Evolutionary conservation across 2,329 filamentous ascomycete genomes (phyloP), one percentile per base, ranked within the genome.

Genomic region (Epichloe elymi): DNA sequence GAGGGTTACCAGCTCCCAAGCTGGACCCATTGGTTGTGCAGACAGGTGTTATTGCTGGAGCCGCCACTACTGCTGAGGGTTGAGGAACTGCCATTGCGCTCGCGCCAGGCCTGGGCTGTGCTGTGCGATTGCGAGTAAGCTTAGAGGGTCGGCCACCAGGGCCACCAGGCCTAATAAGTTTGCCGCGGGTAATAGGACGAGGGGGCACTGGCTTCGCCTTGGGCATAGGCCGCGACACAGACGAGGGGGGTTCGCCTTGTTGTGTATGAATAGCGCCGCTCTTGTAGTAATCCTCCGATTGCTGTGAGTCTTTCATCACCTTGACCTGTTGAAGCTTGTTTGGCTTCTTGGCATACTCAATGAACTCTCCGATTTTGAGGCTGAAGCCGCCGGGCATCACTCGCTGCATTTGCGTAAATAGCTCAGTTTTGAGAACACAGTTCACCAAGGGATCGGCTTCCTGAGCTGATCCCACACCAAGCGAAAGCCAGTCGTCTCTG

Each of bases 301-400:
- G 78, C 49, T 82, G 79, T 0, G 90, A 83, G 64, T 98, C 93
- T 69, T 95, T 95, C 54, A 95, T 63, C 8, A 87, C 87, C 72
- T 97, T 97, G 63, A 98, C 86, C 5, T 82, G 70, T 50, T 91
- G 86, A 66, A 88, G 78, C 72, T 98, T 98, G 51, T 88, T 88
- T 1, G 93, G 93, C 70, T 98, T 98, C 77, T 97, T 98, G 63
- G 91, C 90, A 68, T 95, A 98, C 65, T 95, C 88, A 59, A 98
- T 90, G 53, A 76, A 77, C 30, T 93, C 84, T n/a, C 74, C 80
- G 55, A 97, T 85, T 68, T 86, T 88, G 46, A 98, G 70, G 63
- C 83, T 88, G 63, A 95, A 79, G 10, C 86, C 83, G 8, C 86
- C 88, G 3, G 86, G 83, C 68, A 94, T 86, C 49, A 82, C 81